Evolutionary conservation across 2,329 filamentous ascomycete genomes (phyloP).

Genomic region (Beauveria medogensis): DNA sequence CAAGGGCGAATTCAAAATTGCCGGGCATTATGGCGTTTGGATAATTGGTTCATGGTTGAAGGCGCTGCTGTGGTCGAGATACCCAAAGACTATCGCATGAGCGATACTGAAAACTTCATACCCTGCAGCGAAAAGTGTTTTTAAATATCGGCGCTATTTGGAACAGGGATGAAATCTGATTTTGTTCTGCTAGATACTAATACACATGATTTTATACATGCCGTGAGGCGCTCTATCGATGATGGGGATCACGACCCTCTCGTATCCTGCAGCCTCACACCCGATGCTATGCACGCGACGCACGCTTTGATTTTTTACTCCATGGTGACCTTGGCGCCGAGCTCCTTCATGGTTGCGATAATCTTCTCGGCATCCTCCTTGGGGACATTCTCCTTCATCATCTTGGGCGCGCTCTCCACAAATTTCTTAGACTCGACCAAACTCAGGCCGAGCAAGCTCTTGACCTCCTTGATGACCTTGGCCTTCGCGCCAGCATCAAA

Average conservation of each 20-base stretch:
- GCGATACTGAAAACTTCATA: background rate
- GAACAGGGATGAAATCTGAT: background rate
- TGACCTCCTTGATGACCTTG: slow-evolving; percentile 99
- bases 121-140: background rate
- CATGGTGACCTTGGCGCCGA: slow-evolving; percentile 85
- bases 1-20: background rate
- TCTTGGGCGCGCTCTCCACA: slow-evolving; percentile 94
- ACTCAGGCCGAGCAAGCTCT: slow-evolving; percentile 86
- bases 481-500: slow-evolving; percentile 88
- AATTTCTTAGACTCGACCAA: slow-evolving; percentile 99
- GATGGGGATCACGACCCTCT: background rate
- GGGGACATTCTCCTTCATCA: slow-evolving; percentile 96
- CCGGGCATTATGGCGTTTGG: slow-evolving; percentile 23
- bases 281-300: background rate
- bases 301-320: slow-evolving; percentile 53
- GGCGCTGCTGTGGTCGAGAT: slow-evolving; percentile 6
- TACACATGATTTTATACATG: slow-evolving; percentile 24
- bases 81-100: background rate
- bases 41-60: slow-evolving; percentile 7
- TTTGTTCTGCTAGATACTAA: slow-evolving; percentile 18
- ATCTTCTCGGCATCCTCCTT: slow-evolving; percentile 99
- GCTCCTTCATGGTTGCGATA: slow-evolving; percentile 82
- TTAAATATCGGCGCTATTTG: background rate
- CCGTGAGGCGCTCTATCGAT: slow-evolving; percentile 10
- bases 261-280: slow-evolving; percentile 3